Evolutionary conservation across 768 basidiomycete species (phyloP), one percentile per base, ranked within the genome.

Genomic region (Podaxis rugospora): DNA sequence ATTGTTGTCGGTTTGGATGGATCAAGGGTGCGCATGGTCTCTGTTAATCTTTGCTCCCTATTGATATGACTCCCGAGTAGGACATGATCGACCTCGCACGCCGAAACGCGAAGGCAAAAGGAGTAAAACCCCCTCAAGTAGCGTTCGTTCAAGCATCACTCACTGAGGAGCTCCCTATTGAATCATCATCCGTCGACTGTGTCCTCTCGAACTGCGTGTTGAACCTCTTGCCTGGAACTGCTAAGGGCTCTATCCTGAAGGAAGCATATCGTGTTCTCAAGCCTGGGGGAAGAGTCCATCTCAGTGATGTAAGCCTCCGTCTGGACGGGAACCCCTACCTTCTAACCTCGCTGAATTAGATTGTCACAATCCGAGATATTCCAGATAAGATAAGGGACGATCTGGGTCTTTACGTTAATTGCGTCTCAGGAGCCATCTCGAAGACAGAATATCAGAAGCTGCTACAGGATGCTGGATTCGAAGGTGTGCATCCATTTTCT

Each of bases 201-300:
- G 71, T 87, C 14, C 63, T 85, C 5, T 84, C 83, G 5, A 87
- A 84, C 66, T 85, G 84, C 56, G 82, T 84, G 2, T 68, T 85
- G 66, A 83, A 85, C 65, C 67, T 83, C 1, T 64, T 85, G 5
- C 78, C 83, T 0, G 57, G 56, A 0, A 67, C 71, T 11, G 79
- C 76, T 2, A 85, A 82, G 64, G 67, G 64, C 3, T 67, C 55
- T n/a, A 64, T 80, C 5, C 66, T 84, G 51, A 75, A 76, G 44
- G 85, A 87, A 61, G 71, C 75, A 0, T 67, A 76, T 52, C 73
- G 85, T 10, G 72, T 85, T 2, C 71, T 87, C 51, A 85, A 81
- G 67, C 79, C 81, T 7, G 83, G 83, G 54, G 85, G 86, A 7
- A 74, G 83, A n/a, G 65, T 85, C 25, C 76, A 76, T 1, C 64